phyloP scores from a whole-genome alignment of 2,329 filamentous ascomycete genomes.

The Paecilomyces dactylethromorphus region DNA sequence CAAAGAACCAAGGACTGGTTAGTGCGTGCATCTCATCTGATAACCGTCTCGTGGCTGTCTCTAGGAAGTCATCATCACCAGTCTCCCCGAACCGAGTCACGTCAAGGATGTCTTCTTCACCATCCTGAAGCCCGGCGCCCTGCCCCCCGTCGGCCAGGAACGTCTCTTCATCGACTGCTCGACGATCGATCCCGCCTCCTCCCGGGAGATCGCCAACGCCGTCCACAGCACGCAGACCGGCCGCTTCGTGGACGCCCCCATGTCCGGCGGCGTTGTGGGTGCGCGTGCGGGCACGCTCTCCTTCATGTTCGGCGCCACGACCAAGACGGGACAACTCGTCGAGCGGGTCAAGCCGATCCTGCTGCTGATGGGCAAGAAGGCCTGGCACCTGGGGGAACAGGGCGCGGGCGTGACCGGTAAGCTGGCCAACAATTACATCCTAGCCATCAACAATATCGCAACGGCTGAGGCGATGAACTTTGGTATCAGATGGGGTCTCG shows the following conservation, averaged over 20 bases:
- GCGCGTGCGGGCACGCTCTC: slow-evolving; percentile 81
- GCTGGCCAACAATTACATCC: slow-evolving; percentile 92
- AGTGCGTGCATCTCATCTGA: not conserved
- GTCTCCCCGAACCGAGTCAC: slow-evolving; percentile 81
- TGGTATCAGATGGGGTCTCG: slow-evolving; percentile 56
- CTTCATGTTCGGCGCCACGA: slow-evolving; percentile 83
- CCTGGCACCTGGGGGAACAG: slow-evolving; percentile 78
- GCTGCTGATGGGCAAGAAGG: slow-evolving; percentile 74
- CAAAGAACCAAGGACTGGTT: not conserved
- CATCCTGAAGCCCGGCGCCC: slow-evolving; percentile 57
- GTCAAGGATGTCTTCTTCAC: slow-evolving; percentile 75
- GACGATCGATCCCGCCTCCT: slow-evolving; percentile 88
- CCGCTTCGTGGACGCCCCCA: slow-evolving; percentile 85
- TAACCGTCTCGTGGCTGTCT: slow-evolving; percentile 2
- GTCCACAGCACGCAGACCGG: slow-evolving; percentile 63
- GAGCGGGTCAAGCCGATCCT: slow-evolving; percentile 63
- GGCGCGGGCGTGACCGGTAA: slow-evolving; percentile 86
- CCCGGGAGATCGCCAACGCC: slow-evolving; percentile 65
- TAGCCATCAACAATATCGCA: slow-evolving; percentile 85
- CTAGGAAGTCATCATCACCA: slow-evolving; percentile 80
- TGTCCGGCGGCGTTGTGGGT: slow-evolving; percentile 93
- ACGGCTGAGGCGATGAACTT: slow-evolving; percentile 62
- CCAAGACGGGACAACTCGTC: slow-evolving; percentile 47
- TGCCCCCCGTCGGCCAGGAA: slow-evolving; percentile 48
- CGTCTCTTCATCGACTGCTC: slow-evolving; percentile 93